A percentile compares a stretch with the other conserved stretches of the same genome.
Conservation (phyloP, 1,284 basidiomycete genomes). For the Takashimella tepidaria region DNA sequence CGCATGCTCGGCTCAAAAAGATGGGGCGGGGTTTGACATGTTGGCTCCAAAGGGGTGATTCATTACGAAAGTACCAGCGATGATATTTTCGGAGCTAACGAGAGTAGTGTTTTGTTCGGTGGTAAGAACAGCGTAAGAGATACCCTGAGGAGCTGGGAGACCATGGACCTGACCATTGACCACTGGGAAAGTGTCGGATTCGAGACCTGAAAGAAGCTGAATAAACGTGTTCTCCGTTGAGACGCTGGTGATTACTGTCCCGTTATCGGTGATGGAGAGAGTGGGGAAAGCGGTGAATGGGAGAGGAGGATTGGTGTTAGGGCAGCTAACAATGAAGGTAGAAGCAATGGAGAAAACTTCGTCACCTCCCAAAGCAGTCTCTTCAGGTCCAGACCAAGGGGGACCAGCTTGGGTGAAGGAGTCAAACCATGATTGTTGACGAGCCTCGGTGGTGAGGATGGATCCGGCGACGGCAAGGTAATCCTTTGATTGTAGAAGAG, state of each 20-base stretch:
- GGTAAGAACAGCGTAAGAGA: slow-evolving; percentile 48
- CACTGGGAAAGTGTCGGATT: slow-evolving; percentile 29
- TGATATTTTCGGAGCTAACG: slow-evolving; percentile 43
- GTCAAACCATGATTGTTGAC: slow-evolving; percentile 57
- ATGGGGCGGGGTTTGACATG: slow-evolving; percentile 28
- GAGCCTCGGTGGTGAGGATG: slow-evolving; percentile 58
- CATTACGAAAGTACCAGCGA: slow-evolving; percentile 43
- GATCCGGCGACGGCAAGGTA: slow-evolving; percentile 54
- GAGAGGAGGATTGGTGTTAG: slow-evolving; percentile 45
- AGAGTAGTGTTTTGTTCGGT: slow-evolving; percentile 21
- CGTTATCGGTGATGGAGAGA: slow-evolving; percentile 40
- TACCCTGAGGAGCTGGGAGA: slow-evolving; percentile 47
- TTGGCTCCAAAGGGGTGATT: slow-evolving; percentile 14
- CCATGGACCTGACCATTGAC: slow-evolving; percentile 39
- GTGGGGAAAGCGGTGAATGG: slow-evolving; percentile 49
- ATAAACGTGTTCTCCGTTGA: slow-evolving; percentile 27
- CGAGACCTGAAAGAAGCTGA: slow-evolving; percentile 38
- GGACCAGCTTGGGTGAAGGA: slow-evolving; percentile 51
- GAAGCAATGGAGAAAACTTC: slow-evolving; percentile 45
- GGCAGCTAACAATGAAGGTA: slow-evolving; percentile 41
- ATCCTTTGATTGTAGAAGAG: slow-evolving; percentile 22
- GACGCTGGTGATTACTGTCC: slow-evolving; percentile 20
- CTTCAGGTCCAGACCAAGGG: slow-evolving; percentile 56
- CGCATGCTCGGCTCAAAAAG: slow-evolving; percentile 4
- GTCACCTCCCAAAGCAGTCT: slow-evolving; percentile 52